A percentile compares a stretch with the other conserved stretches of the same genome.
These are phyloP conservation scores for Ramularia collo-cygni DNA, from an alignment of 2,329 filamentous ascomycete species.

Conservation along the genomic window DNA sequence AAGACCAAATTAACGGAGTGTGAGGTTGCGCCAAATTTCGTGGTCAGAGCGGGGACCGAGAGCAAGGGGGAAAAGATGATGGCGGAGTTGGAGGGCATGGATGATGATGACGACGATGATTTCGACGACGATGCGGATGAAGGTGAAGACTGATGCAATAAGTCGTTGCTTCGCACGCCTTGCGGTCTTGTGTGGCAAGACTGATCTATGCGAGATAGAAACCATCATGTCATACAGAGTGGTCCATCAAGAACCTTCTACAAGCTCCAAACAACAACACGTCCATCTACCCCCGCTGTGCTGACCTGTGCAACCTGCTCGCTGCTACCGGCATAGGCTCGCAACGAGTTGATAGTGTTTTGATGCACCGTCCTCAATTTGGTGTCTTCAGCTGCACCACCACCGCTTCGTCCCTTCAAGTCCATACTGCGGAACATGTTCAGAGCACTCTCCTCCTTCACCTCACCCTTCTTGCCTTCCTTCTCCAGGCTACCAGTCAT, in stretches of 20 bases:
- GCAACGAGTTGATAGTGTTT: constrained; percentile 84
- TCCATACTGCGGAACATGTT: constrained; percentile 99
- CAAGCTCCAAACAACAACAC: constrained; percentile 43
- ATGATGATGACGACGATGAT: constrained; percentile 27
- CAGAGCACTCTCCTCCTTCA: constrained; percentile 81
- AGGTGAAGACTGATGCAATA: not conserved
- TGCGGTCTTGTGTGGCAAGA: too few relatives aligned
- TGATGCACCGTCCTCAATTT: constrained; percentile 94
- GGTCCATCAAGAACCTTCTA: too few relatives aligned
- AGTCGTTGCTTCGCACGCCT: too few relatives aligned
- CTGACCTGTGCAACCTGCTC: constrained; percentile 64
- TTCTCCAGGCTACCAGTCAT: constrained; percentile 73
- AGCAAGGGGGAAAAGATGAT: constrained; percentile 58
- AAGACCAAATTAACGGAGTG: constrained; percentile 68
- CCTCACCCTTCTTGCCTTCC: constrained; percentile 32
- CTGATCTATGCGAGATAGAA: too few relatives aligned
- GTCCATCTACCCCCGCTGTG: constrained; percentile 48
- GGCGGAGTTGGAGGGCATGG: constrained; percentile 36
- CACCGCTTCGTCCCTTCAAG: constrained; percentile 71
- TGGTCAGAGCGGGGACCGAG: constrained; percentile 71
- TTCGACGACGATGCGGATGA: constrained; percentile 17
- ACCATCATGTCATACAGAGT: too few relatives aligned
- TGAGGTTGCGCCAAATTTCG: constrained; percentile 79
- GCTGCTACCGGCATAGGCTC: constrained; percentile 61
- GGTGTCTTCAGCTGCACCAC: constrained; percentile 67